Evolutionary conservation across 305 asterid species (phyloP), one percentile per base, ranked within the genome.

Genomic region (Stenogyne calaminthoides): DNA sequence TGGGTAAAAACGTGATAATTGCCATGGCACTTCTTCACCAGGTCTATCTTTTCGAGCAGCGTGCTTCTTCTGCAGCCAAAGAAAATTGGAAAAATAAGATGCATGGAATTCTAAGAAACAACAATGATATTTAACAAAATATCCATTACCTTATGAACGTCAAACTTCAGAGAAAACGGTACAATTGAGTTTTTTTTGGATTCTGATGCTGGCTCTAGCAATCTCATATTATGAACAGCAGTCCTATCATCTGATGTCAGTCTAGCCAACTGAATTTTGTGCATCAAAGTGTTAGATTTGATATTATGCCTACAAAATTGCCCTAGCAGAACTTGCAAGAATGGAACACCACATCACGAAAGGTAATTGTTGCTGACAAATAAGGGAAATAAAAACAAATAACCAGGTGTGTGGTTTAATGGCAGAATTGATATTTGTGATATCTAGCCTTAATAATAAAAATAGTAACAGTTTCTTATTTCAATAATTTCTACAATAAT

Each of bases 211-310:
- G 85, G 85, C 82, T 91, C 98, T 56, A 95, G 90, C 77, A 91
- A 82, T 80, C 97, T 88, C 99, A 95, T 95, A 81, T 89, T 95
- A 78, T 91, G 91, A 76, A 95, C 97, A 11, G 97, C 99, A 78
- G 80, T 91, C 92, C 77, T 77, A 82, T 93, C 99, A 56, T 95
- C 98, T 18, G 78, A 85, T 10, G 97, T 86, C 78, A 95, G 81
- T 71, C 89, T 83, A 80, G 97, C 99, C 84, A 95, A 72, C 99
- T 95, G 84, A 76, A 81, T 36, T n/a, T 75, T n/a, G 42, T 72
- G 59, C 47, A 72, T 67, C 61, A 69, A 68, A 57, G 62, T 51
- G 71, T 76, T 75, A 78, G 40, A 49, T 44, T 54, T 46, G 16
- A 60, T 42, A 62, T 42, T 40, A 34, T n/a, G 69, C 12, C 22